Percentiles rank a stretch among this genome's conserved stretches.
These are phyloP conservation scores for Suhomyces sp. DNA, from an alignment of 805 yeast genomes.

Conservation along the genomic window DNA sequence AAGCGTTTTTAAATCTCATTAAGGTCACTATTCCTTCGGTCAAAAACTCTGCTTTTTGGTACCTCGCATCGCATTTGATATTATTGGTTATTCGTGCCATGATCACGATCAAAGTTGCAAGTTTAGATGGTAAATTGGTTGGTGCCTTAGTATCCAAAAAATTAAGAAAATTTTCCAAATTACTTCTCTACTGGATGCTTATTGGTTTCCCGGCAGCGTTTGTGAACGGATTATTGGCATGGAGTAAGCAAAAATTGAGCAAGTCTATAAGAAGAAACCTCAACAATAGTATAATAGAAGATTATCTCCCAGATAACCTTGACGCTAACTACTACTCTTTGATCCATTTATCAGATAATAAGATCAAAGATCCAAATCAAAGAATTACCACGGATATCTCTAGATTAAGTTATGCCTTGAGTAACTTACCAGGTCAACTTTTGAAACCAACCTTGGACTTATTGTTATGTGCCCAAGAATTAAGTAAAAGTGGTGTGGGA, in stretches of 20 bases:
- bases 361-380: slow-evolving; percentile 76
- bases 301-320: slow-evolving; percentile 68
- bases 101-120: slow-evolving; percentile 78
- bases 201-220: slow-evolving; percentile 85
- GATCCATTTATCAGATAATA: slow-evolving; percentile 52
- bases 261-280: slow-evolving; percentile 61
- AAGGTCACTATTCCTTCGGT: slow-evolving; percentile 36
- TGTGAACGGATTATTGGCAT: slow-evolving; percentile 67
- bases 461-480: slow-evolving; percentile 74
- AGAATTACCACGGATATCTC: slow-evolving; percentile 78
- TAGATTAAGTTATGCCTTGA: slow-evolving; percentile 66
- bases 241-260: slow-evolving; percentile 58
- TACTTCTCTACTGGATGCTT: slow-evolving; percentile 73
- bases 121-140: slow-evolving; percentile 81
- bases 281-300: slow-evolving; percentile 61
- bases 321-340: slow-evolving; percentile 74
- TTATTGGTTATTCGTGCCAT: slow-evolving; percentile 68
- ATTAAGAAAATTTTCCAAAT: slow-evolving; percentile 60
- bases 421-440: slow-evolving; percentile 77
- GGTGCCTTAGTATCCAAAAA: slow-evolving; percentile 74
- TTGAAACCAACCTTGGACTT: slow-evolving; percentile 82
- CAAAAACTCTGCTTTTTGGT: slow-evolving; percentile 28
- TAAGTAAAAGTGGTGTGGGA: slow-evolving; percentile 62
- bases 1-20: slow-evolving; percentile 29
- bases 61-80: slow-evolving; percentile 52